Base-by-base conservation (phyloP, 345 rosid genomes). In the Iberis pinnata region DNA sequence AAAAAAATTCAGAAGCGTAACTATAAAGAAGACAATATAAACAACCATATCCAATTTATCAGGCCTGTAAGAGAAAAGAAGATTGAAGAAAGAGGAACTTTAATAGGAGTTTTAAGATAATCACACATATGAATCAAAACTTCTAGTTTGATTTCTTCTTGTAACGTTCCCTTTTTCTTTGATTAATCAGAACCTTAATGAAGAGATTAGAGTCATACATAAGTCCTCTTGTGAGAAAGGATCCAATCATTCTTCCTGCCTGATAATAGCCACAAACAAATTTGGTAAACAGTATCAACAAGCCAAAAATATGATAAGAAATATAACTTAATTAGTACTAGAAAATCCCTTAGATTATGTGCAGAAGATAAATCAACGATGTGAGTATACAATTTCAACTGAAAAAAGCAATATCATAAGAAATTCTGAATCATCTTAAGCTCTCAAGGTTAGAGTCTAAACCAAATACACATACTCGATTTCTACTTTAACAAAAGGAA, bases 171-270 rank as follows among this genome's bases (percentile, higher is more conserved):
- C n/a, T n/a, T n/a, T n/a, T 12, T 9, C 2, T 14, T 40, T 16
- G 10, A 41, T 26, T 24, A 37, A 12, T 58, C 33, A 25, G n/a
- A 51, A 51, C 19, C 37, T 51, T 42, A 44, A 29, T 26, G 37
- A 58, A 50, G 19, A 44, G 60, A 58, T 58, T 12, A 67, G 61
- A 59, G 13, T 40, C 83, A 31, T 81, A 81, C 83, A 78, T 80
- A 22, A 81, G 84, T 49, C 78, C 83, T 58, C 83, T 73, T 7
- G 83, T 78, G 18, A 78, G 73, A 65, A 78, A 78, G 4, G 83
- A 75, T 55, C 83, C 83, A 49, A 78, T 70, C 83, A 78, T 78
- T 22, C 37, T 64, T 58, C 8, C 29, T 18, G 63, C 71, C 77
- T 72, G 49, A 40, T 15, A 44, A 11, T 43, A 49, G 14, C 7